Evolutionary conservation across 805 yeast genomes (phyloP).

Genomic region (Phaffomyces antillensis): DNA sequence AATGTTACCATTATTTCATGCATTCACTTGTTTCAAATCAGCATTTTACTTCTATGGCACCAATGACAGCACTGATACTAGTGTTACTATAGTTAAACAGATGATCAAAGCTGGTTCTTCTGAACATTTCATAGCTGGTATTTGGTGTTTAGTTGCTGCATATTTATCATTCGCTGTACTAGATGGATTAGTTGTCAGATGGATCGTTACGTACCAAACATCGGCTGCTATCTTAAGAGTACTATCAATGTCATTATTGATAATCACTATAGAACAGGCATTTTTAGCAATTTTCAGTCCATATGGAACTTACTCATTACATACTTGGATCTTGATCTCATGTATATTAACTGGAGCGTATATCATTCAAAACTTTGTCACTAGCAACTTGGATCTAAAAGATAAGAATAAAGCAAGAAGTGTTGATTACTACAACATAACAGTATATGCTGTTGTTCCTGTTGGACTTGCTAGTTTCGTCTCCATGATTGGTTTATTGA

Average conservation of each 20-base stretch:
- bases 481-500: conserved; percentile 78
- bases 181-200: conserved; percentile 85
- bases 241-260: conserved; percentile 70
- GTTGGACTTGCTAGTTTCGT: conserved; percentile 91
- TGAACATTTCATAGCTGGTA: conserved; percentile 72
- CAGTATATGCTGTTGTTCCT: conserved; percentile 97
- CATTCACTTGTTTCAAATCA: conserved; percentile 33
- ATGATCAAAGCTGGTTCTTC: conserved; percentile 60
- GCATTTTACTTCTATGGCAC: conserved; percentile 4
- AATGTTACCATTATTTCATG: conserved; percentile 55
- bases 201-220: conserved; percentile 88
- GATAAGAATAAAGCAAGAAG: conserved; percentile 40
- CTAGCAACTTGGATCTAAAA: conserved; percentile 55
- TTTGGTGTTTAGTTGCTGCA: conserved; percentile 92
- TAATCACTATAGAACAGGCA: conserved; percentile 63
- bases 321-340: conserved; percentile 88
- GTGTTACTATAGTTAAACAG: neutral
- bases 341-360: conserved; percentile 75
- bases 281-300: conserved; percentile 63
- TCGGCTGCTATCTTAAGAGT: conserved; percentile 85
- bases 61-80: neutral
- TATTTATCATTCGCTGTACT: conserved; percentile 76
- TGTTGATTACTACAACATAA: conserved; percentile 80
- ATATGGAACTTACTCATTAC: conserved; percentile 65
- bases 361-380: conserved; percentile 81